These are phyloP conservation scores for Trichothecium roseum DNA, from an alignment of 2,329 filamentous ascomycete species.

Conservation along the genomic window DNA sequence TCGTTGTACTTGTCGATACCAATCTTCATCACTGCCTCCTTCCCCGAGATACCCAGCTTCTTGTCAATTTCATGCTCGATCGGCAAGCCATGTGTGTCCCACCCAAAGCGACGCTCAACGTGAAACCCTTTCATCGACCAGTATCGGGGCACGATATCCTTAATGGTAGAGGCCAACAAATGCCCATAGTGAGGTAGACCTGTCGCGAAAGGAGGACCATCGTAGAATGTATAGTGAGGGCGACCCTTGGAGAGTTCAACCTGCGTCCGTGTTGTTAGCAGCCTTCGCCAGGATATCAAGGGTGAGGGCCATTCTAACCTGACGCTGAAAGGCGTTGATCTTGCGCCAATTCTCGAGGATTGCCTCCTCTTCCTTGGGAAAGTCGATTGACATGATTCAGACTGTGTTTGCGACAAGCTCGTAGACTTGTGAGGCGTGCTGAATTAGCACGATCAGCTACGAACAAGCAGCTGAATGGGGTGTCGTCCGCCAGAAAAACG, in stretches of 20 bases:
- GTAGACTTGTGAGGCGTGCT: too few species aligned
- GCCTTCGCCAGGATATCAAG: too few species aligned
- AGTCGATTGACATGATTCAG: conserved; percentile 69
- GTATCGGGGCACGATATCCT: conserved; percentile 92
- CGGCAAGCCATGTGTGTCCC: conserved; percentile 88
- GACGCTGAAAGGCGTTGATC: conserved; percentile 81
- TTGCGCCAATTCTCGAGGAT: conserved; percentile 82
- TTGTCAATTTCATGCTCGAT: conserved; percentile 98
- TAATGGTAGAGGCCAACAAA: conserved; percentile 84
- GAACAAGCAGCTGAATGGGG: too few species aligned
- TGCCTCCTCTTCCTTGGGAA: conserved; percentile 81
- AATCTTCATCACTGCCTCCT: conserved; percentile 76
- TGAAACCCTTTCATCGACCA: conserved; percentile 96
- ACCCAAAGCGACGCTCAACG: conserved; percentile 86
- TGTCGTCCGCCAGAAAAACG: too few species aligned
- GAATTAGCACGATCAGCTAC: too few species aligned
- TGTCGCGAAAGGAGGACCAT: conserved; percentile 73
- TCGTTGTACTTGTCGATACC: conserved; percentile 85
- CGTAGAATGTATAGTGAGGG: conserved; percentile 88
- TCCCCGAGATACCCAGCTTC: conserved; percentile 79
- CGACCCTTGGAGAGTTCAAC: conserved; percentile 73
- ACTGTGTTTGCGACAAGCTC: neutral
- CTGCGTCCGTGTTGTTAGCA: conserved; percentile 18
- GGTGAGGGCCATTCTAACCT: conserved; percentile 53
- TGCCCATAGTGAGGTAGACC: conserved; percentile 59